Percentiles rank a stretch among this genome's conserved stretches.
Evolutionary conservation across 1,284 basidiomycete genomes (phyloP).

Genomic region (Boletus albobrunnescens): DNA sequence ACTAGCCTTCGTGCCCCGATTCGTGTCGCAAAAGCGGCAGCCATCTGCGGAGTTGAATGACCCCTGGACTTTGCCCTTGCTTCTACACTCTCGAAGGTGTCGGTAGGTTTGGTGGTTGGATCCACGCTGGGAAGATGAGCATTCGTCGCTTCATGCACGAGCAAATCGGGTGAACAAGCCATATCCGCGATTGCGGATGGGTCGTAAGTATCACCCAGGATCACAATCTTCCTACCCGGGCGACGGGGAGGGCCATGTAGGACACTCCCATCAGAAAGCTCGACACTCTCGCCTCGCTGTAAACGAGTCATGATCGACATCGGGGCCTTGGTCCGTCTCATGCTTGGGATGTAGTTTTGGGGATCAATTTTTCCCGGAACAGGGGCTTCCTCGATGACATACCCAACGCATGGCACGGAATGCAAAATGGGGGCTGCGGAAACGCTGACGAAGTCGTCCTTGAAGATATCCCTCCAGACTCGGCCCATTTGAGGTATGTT

Average conservation of each 20-base stretch:
- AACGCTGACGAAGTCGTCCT: constrained; percentile 61
- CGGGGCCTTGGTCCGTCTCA: constrained; percentile 69
- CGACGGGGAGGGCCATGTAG: constrained; percentile 68
- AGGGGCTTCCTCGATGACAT: constrained; percentile 74
- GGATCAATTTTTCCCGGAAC: constrained; percentile 74
- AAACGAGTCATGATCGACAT: constrained; percentile 68
- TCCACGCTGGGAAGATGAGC: constrained; percentile 76
- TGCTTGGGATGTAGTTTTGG: constrained; percentile 55
- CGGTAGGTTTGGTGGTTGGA: constrained; percentile 49
- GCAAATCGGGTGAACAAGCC: constrained; percentile 59
- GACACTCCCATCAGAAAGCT: constrained; percentile 73
- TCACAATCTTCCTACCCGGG: constrained; percentile 69
- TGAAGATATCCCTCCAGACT: constrained; percentile 69
- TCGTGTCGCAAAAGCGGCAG: constrained; percentile 73
- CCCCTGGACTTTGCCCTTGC: constrained; percentile 73
- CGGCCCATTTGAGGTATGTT: constrained; percentile 66
- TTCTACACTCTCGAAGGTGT: constrained; percentile 63
- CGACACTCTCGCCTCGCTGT: constrained; percentile 66
- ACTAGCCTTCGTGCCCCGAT: constrained; percentile 66
- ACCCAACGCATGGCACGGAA: constrained; percentile 81
- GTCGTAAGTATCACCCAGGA: constrained; percentile 81
- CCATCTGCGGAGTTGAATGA: constrained; percentile 92
- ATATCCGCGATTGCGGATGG: constrained; percentile 60
- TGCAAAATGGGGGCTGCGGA: constrained; percentile 82
- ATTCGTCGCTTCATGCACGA: constrained; percentile 89